Percentiles rank a stretch among this genome's conserved stretches.
These are phyloP conservation scores for Paecilomyces dactylethromorphus DNA, from an alignment of 2,329 filamentous ascomycete species.

Conservation along the genomic window DNA sequence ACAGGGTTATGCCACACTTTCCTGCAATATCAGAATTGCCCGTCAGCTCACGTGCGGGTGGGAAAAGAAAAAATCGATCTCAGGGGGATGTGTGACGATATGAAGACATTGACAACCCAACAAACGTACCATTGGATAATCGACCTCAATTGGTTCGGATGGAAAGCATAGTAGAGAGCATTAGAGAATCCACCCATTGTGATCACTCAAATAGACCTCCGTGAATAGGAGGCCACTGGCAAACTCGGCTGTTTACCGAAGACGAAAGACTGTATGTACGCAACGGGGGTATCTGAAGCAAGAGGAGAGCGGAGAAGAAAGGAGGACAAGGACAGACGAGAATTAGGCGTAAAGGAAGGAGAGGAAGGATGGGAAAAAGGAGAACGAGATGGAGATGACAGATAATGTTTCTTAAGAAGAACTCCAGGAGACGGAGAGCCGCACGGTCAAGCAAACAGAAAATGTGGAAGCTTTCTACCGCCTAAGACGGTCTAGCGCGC, in stretches of 20 bases:
- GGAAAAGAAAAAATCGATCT: background rate
- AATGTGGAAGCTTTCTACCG: background rate
- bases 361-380: slow-evolving; percentile 4
- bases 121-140: slow-evolving; percentile 73
- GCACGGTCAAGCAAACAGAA: background rate
- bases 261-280: slow-evolving; percentile 8
- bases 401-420: slow-evolving; percentile 3
- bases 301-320: slow-evolving; percentile 5
- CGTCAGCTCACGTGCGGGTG: background rate
- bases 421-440: background rate
- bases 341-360: slow-evolving; percentile 9
- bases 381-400: slow-evolving; percentile 1
- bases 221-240: background rate
- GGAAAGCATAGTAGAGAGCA: slow-evolving; percentile 64
- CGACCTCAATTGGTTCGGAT: slow-evolving; percentile 70
- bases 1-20: slow-evolving; percentile 96
- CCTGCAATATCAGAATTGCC: slow-evolving; percentile 45
- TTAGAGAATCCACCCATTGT: slow-evolving; percentile 40
- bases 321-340: slow-evolving; percentile 7
- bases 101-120: slow-evolving; percentile 8
- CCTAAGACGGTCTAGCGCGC: background rate
- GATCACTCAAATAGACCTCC: slow-evolving; percentile 4
- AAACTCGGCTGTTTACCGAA: background rate
- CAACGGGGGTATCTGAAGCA: slow-evolving; percentile 6
- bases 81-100: background rate